Evolutionary conservation across 2,329 filamentous ascomycete species (phyloP), one percentile per base, ranked within the genome.

Genomic region (Knufia petricola): DNA sequence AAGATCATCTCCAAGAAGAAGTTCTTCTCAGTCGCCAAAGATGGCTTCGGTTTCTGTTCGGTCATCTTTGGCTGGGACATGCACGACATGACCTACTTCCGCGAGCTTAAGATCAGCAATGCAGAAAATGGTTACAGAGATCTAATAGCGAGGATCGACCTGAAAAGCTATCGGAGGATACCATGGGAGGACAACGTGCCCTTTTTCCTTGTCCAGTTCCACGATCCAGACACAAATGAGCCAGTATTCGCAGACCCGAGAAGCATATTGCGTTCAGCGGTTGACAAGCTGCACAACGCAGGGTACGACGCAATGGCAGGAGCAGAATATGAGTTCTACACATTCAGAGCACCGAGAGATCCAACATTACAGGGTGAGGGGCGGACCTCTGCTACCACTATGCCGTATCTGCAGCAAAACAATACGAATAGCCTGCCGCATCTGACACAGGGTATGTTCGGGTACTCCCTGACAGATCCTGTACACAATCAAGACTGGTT

Each of bases 41-140:
- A 80, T 38, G 89, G 88, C 45, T 95, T 95, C 59, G 89, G 88
- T 47, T 95, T 95, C 73, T 95, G 89, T 72, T 92, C 85, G 17
- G 87, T 95, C 57, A 81, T 95, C 56, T 95, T 94, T 61, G 88
- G 89, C 64, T 95, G 89, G 89, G 88, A 95, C 67, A 94, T 95
- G 87, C 88, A 95, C 67, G 89, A 95, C 62, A 76, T 81, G 70
- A 94, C 87, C 9, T 95, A 95, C 66, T 82, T 86, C 64, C 80
- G 77, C 59, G 88, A 95, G 68, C 77, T 95, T 55, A 78, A 78
- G 61, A 84, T 95, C 65, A 92, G 86, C 68, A 95, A 94, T 69
- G 85, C 85, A 58, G 82, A 87, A 61, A 95, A 94, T 64, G 88
- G 88, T 37, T 95, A 94, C 67, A 78, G 83, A 55, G 89, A 95